These are phyloP conservation scores for Chytridiales sp. DNA, from an alignment of 371 early-diverging fungal genomes.

Conservation along the genomic window DNA sequence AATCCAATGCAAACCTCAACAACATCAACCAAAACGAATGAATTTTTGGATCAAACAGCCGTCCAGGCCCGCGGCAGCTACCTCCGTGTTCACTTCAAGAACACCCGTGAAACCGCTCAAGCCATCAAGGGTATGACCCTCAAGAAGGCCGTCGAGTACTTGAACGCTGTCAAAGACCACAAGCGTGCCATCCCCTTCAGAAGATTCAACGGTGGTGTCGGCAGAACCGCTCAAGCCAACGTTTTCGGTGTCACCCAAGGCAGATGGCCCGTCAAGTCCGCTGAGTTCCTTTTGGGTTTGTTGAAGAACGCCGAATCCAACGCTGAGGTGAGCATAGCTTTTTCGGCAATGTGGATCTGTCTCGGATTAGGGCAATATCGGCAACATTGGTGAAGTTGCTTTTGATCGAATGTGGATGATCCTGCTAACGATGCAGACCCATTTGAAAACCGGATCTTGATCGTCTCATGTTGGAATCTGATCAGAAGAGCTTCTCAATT, in stretches of 20 bases:
- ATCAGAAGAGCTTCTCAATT: no score
- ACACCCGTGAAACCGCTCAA: slow-evolving; percentile 97
- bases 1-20: background rate
- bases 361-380: background rate
- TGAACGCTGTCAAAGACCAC: slow-evolving; percentile 94
- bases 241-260: slow-evolving; percentile 91
- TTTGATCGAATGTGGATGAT: no score
- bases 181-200: slow-evolving; percentile 99
- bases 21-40: background rate
- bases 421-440: no score
- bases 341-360: background rate
- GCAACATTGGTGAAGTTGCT: no score
- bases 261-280: slow-evolving; percentile 99
- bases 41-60: slow-evolving; percentile 40
- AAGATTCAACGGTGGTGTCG: slow-evolving; percentile 96
- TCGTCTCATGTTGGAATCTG: no score
- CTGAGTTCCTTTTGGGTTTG: slow-evolving; percentile 88
- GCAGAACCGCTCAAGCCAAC: slow-evolving; percentile 98
- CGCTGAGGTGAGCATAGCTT: slow-evolving; percentile 68
- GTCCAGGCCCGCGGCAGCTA: slow-evolving; percentile 94
- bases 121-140: slow-evolving; percentile 95
- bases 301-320: slow-evolving; percentile 97
- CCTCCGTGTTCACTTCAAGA: slow-evolving; percentile 96
- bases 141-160: slow-evolving; percentile 91
- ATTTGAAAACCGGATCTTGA: no score